Base-by-base conservation (phyloP, 345 rosid genomes). In the Moringa oleifera region DNA sequence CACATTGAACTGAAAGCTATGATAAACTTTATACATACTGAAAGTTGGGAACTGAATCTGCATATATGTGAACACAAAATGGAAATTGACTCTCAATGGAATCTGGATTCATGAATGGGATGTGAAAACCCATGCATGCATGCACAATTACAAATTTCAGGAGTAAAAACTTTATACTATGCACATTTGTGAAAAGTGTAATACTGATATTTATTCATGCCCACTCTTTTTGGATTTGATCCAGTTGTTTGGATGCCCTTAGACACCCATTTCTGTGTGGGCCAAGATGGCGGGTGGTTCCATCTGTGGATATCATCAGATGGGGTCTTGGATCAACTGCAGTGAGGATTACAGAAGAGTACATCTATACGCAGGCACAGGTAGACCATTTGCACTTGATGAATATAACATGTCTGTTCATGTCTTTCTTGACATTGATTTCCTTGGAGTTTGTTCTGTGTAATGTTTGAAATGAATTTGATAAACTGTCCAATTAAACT, bases 291-390 rank as follows among this genome's bases (percentile, higher is more conserved):
- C 85, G 96, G 36, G 91, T 90, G 58, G 77, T 75, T 45, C 97
- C 94, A 17, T 88, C 96, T 62, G 83, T 88, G 91, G 85, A 93
- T 69, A 85, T 86, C 58, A 88, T 90, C 67, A 77, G 94, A 80
- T 93, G 98, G 97, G 96, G 97, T 65, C 94, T 93, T 59, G 96
- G 97, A 60, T 90, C 97, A 37, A 89, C 96, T 56, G 90, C 96
- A 21, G 94, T 88, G 72, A 85, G 86, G 62, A 93, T 93, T 54
- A 73, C 84, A 23, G 97, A 93, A 79, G 97, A 93, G 66, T 90
- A 93, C 67, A 93, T 93, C 55, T 88, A 93, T 58, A 72, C 82
- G 65, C 77, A 53, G 65, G 77, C 88, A 19, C 98, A 93, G 98
- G 97, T 93, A 69, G 55, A 17, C 18, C 16, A 50, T 7, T 57